Base-by-base conservation (phyloP, 2,329 filamentous ascomycete genomes). In the Ilyonectria sp. region DNA sequence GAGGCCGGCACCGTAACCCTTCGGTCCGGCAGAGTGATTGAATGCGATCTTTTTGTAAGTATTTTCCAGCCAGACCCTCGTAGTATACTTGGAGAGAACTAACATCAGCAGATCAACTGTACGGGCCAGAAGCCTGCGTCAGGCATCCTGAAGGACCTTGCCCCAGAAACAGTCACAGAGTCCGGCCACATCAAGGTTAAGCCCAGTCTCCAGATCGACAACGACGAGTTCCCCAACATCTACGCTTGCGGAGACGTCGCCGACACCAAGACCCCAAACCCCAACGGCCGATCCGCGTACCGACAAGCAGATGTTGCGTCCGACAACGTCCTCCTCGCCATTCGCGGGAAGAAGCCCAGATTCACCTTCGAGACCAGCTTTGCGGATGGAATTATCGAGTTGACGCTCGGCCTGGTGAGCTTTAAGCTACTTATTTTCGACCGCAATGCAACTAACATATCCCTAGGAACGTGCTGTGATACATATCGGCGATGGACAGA, bases 241-340 rank as follows among this genome's bases (percentile, higher is more conserved):
- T 92, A 90, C 71, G 87, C 86, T 1, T 85, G 89, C n/a, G 91
- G 91, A 19, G 90, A 92, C 69, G 87, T 93, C 5, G 86, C 89
- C 4, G 86, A 87, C 29, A 85, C 84, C 1, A 67, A 77, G 11
- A 82, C 83, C 1, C 81, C 81, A 0, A 78, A 80, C 40, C 86
- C 86, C 6, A 90, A 90, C 74, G 87, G 86, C 0, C 82, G 89
- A 10, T 84, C 88, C 0, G 88, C 87, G 0, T 81, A 82, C 50
- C 80, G 82, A 11, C 90, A 92, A 72, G 87, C 86, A 3, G 79
- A 81, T 33, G 73, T 87, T 4, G 88, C 85, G 0, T 84, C 84
- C 2, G 82, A 85, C 44, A 92, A 92, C 68, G 82, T 92, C 19
- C 73, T 89, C 3, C 78, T 82, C 1, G 78, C 81, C 0, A 83